A percentile compares a stretch with the other conserved stretches of the same genome.
These are phyloP conservation scores for Silene coronaria DNA, from an alignment of 179 eudicot species.

Conservation along the genomic window DNA sequence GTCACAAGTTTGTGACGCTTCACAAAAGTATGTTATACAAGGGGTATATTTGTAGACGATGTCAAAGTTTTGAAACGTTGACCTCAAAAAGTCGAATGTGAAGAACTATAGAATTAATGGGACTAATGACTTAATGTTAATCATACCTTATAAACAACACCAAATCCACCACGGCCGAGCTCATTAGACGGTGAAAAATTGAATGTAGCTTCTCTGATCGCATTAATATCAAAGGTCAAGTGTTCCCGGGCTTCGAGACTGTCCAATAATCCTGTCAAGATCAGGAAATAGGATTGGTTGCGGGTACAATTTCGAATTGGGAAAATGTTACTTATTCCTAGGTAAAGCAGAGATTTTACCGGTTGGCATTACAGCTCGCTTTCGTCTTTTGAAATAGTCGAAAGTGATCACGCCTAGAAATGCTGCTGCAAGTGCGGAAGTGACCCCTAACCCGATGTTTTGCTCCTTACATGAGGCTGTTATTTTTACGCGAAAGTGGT, in stretches of 20 bases:
- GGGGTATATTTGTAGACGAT: too few relatives aligned
- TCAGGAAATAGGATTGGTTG: too few relatives aligned
- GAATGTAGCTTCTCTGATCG: slow-evolving; percentile 9
- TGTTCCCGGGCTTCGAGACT: slow-evolving; percentile 1
- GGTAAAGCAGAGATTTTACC: neutral
- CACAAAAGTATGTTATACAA: too few relatives aligned
- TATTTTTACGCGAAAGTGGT: too few relatives aligned
- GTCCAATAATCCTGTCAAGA: slow-evolving; percentile 3
- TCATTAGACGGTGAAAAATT: slow-evolving; percentile 16
- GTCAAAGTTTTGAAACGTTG: too few relatives aligned
- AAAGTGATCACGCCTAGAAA: neutral
- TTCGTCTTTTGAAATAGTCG: slow-evolving; percentile 2
- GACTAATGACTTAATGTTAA: too few relatives aligned
- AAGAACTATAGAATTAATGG: too few relatives aligned
- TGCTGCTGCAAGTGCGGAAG: slow-evolving; percentile 3
- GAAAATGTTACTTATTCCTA: too few relatives aligned
- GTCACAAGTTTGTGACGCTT: too few relatives aligned
- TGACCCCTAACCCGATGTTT: slow-evolving; percentile 6
- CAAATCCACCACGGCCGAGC: slow-evolving; percentile 16
- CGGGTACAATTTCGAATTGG: too few relatives aligned
- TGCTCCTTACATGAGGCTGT: slow-evolving; percentile 3
- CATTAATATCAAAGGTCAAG: slow-evolving; percentile 3
- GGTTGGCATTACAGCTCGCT: neutral
- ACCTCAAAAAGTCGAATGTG: too few relatives aligned
- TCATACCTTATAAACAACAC: slow-evolving; percentile 18